Conservation (phyloP, 805 yeast genomes). For the Nakazawaea ambrosiae region DNA sequence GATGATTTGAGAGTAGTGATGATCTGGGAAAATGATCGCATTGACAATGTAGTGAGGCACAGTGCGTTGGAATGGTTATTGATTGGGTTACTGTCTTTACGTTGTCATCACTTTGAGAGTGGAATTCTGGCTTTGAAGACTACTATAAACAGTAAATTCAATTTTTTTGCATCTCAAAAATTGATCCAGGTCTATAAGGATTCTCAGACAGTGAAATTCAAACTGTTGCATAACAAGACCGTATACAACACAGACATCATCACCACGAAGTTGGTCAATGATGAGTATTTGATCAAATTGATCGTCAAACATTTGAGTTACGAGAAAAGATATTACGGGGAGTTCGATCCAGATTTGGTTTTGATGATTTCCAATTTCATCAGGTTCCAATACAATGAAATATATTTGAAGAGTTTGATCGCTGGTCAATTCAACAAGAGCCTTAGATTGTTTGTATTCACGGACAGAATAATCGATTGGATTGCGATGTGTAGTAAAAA, state of each 20-base stretch:
- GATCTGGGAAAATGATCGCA: slow-evolving; percentile 19
- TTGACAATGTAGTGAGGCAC: slow-evolving; percentile 30
- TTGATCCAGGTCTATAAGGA: slow-evolving; percentile 36
- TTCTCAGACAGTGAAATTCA: slow-evolving; percentile 18
- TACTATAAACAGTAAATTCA: slow-evolving; percentile 51
- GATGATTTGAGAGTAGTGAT: slow-evolving; percentile 42
- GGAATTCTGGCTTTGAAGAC: slow-evolving; percentile 49
- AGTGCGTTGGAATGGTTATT: slow-evolving; percentile 73
- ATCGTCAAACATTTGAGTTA: slow-evolving; percentile 50
- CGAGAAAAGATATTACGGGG: slow-evolving; percentile 60
- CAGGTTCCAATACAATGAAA: slow-evolving; percentile 31
- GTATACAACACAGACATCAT: slow-evolving; percentile 11
- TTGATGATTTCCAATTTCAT: slow-evolving; percentile 38
- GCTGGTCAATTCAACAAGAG: slow-evolving; percentile 9
- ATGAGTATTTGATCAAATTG: slow-evolving; percentile 32
- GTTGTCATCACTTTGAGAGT: slow-evolving; percentile 40
- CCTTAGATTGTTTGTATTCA: slow-evolving; percentile 5
- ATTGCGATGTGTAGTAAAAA: slow-evolving; percentile 4
- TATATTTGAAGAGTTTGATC: slow-evolving; percentile 26
- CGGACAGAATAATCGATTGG: slow-evolving; percentile 10
- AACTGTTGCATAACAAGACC: slow-evolving; percentile 16
- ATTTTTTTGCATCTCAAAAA: slow-evolving; percentile 47
- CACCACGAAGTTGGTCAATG: slow-evolving; percentile 15
- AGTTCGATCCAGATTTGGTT: slow-evolving; percentile 35
- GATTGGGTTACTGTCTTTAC: slow-evolving; percentile 48